A percentile compares a stretch with the other conserved stretches of the same genome.
These are phyloP conservation scores for Vigna trinervia DNA, from an alignment of 306 rosid species.

Conservation along the genomic window DNA sequence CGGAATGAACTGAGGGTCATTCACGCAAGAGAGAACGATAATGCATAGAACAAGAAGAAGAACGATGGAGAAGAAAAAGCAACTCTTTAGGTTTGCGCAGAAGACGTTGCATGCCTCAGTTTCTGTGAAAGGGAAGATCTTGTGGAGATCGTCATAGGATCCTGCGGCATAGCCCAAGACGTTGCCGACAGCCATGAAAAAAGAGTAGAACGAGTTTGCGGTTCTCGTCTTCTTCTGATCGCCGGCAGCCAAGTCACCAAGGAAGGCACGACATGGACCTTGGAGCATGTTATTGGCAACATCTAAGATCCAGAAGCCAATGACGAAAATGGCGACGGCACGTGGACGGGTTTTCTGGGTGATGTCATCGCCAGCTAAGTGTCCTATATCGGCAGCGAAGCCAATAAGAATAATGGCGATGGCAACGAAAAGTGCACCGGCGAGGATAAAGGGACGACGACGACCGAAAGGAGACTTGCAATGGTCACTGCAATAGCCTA, in stretches of 20 bases:
- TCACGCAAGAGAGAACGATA: constrained; percentile 42
- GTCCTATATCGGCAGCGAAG: constrained; percentile 74
- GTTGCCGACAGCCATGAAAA: constrained; percentile 81
- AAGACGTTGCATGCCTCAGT: constrained; percentile 65
- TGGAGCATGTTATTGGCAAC: constrained; percentile 78
- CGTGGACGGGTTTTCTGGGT: constrained; percentile 36
- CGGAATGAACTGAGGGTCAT: constrained; percentile 10
- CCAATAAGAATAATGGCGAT: constrained; percentile 68
- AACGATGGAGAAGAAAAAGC: constrained; percentile 63
- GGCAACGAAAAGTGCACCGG: constrained; percentile 47
- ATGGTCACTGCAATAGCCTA: constrained; percentile 74
- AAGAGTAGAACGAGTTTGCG: constrained; percentile 52
- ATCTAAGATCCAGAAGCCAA: constrained; percentile 73
- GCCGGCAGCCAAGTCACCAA: constrained; percentile 58
- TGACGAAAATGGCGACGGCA: constrained; percentile 54
- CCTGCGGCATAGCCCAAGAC: constrained; percentile 75
- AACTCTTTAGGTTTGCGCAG: constrained; percentile 75
- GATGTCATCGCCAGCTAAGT: constrained; percentile 46
- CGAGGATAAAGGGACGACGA: constrained; percentile 66
- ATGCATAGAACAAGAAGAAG: constrained; percentile 30
- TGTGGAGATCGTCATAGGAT: constrained; percentile 44
- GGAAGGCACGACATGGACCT: constrained; percentile 70
- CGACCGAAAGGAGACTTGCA: constrained; percentile 73
- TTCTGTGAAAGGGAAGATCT: constrained; percentile 56
- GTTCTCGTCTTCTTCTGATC: constrained; percentile 52